Evolutionary conservation across 2,329 filamentous ascomycete species (phyloP).

Genomic region (Didymella keratinophila): DNA sequence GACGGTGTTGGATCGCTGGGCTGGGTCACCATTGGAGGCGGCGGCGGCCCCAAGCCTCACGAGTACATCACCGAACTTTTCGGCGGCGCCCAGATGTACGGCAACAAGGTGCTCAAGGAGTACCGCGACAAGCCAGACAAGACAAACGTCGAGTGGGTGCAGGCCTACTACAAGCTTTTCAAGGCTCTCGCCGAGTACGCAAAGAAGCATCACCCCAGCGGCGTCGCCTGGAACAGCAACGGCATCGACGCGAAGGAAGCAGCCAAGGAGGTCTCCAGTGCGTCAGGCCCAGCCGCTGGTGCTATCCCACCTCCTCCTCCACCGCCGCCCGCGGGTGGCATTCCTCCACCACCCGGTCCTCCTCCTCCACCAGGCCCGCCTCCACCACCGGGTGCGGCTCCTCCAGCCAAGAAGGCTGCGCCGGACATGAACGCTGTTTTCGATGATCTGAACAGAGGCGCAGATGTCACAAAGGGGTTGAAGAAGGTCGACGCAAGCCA

Average conservation of each 20-base stretch:
- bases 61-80: conserved; percentile 87
- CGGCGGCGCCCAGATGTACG: conserved; percentile 88
- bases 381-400: conserved; percentile 54
- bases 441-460: conserved; percentile 86
- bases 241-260: conserved; percentile 75
- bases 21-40: conserved; percentile 81
- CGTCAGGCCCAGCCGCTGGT: conserved; percentile 58
- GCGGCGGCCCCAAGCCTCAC: conserved; percentile 69
- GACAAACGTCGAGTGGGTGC: conserved; percentile 84
- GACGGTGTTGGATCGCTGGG: conserved; percentile 89
- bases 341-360: conserved; percentile 69
- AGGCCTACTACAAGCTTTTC: conserved; percentile 91
- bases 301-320: conserved; percentile 70
- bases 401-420: conserved; percentile 58
- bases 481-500: conserved; percentile 93
- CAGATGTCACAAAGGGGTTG: conserved; percentile 84
- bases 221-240: conserved; percentile 87
- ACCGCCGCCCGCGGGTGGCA: conserved; percentile 66
- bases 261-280: conserved; percentile 64
- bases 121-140: conserved; percentile 80
- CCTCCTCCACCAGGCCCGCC: conserved; percentile 66
- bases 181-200: conserved; percentile 83
- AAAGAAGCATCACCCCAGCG: conserved; percentile 80
- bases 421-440: conserved; percentile 86
- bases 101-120: conserved; percentile 91